Evolutionary conservation across 176 grass and related monocot genomes (phyloP).

Genomic region (Cenchrus fungigraminus): DNA sequence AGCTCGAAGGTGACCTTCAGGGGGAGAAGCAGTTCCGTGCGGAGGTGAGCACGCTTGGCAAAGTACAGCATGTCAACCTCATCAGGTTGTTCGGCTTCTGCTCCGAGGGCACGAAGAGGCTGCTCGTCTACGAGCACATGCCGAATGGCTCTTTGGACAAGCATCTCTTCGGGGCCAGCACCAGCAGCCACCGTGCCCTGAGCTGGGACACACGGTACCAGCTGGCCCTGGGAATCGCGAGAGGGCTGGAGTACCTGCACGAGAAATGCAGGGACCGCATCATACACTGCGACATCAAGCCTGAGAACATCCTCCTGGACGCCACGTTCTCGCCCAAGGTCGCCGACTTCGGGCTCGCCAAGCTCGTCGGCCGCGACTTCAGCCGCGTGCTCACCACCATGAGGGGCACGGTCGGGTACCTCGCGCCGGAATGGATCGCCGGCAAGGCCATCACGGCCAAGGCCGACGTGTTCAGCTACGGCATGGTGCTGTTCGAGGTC

Average conservation of each 20-base stretch:
- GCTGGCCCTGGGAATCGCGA: constrained; percentile 50
- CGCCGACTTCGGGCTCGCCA: constrained; percentile 55
- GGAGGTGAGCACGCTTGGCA: constrained; percentile 64
- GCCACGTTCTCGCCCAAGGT: constrained; percentile 39
- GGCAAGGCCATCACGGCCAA: constrained; percentile 52
- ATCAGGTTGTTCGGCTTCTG: constrained; percentile 63
- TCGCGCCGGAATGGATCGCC: constrained; percentile 63
- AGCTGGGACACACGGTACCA: constrained; percentile 57
- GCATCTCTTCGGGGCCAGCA: constrained; percentile 36
- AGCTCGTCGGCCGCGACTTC: constrained; percentile 60
- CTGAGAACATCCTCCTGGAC: constrained; percentile 66
- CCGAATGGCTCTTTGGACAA: constrained; percentile 48
- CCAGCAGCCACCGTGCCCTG: constrained; percentile 32
- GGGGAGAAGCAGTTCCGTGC: constrained; percentile 43
- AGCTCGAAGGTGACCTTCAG: constrained; percentile 59
- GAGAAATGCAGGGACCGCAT: constrained; percentile 67
- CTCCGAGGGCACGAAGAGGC: constrained; percentile 41
- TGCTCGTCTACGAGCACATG: constrained; percentile 77
- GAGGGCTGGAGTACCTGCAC: constrained; percentile 60
- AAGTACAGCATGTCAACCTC: constrained; percentile 65
- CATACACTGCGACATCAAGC: constrained; percentile 79
- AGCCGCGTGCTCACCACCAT: constrained; percentile 62
- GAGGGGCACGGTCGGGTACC: constrained; percentile 55
- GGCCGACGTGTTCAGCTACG: constrained; percentile 70
- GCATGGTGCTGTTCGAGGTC: constrained; percentile 63